These are phyloP conservation scores for Boletus tomentosulus DNA, from an alignment of 768 basidiomycete genomes.

Conservation along the genomic window DNA sequence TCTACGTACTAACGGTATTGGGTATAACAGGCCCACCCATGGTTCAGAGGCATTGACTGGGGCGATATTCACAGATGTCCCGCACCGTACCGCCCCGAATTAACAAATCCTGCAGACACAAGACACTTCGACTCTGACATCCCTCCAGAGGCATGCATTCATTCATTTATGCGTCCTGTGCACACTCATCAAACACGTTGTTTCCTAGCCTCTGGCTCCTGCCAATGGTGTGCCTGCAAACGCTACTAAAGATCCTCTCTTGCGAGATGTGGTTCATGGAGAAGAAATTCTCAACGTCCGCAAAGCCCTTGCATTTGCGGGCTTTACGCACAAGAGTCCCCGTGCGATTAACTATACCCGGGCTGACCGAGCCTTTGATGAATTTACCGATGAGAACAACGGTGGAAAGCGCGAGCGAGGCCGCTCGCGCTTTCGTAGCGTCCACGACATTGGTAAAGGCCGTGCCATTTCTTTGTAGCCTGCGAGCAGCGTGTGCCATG, in stretches of 20 bases:
- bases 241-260: conserved; percentile 84
- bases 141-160: conserved; percentile 68
- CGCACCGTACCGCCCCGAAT: conserved; percentile 87
- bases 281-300: conserved; percentile 83
- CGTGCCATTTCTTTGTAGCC: conserved; percentile 81
- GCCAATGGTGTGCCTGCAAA: conserved; percentile 82
- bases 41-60: conserved; percentile 93
- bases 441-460: conserved; percentile 61
- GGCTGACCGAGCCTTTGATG: conserved; percentile 69
- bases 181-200: conserved; percentile 29
- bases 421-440: conserved; percentile 58
- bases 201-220: conserved; percentile 75
- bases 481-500: conserved; percentile 25
- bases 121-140: conserved; percentile 95
- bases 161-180: conserved; percentile 25
- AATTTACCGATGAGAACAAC: conserved; percentile 46
- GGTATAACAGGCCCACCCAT: conserved; percentile 65
- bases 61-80: conserved; percentile 74
- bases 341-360: conserved; percentile 72
- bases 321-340: conserved; percentile 88
- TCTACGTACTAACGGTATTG: conserved; percentile 15
- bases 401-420: conserved; percentile 54
- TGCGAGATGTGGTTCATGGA: conserved; percentile 82
- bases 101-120: conserved; percentile 80
- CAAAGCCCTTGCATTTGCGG: conserved; percentile 87